Evolutionary conservation across 1,139 yeast species (phyloP), one percentile per base, ranked within the genome.

Genomic region (Yamadazyma kanchanaburiensis): DNA sequence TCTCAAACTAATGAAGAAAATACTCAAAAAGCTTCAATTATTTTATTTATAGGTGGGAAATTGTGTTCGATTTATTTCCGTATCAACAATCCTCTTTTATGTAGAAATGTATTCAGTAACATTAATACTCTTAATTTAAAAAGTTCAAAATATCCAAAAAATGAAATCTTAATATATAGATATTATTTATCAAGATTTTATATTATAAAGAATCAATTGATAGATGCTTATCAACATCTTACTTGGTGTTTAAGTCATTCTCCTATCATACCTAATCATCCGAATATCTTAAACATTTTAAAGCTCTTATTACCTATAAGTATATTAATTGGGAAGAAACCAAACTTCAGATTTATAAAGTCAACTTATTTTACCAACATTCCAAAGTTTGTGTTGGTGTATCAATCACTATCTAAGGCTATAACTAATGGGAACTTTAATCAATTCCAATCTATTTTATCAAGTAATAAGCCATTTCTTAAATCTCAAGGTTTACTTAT

Each of bases 81-180:
- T 31, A 66, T 82, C 22, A 74, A 67, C 26, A 80, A 77, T 28
- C 87, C 89, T 3, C 60, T 79, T 32, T 61, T 82, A 9, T 83
- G 94, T 51, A 76, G 83, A 19, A 83, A 82, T 47, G 83, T 85
- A 26, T 82, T 83, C 52, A 73, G 86, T 24, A 84, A 83, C 49
- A 74, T 84, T 62, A 80, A 77, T 42, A 77, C 78, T 18, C 73
- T 86, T 13, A 60, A 66, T 21, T 57, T 80, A 27, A 35, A 30
- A 10, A 22, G 32, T 6, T 15, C 19, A 5, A 53, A 50, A 24
- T 67, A 79, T 40, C 46, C 58, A 2, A 45, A 51, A 9, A 79
- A 74, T 35, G 61, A 75, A 4, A 54, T 58, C 25, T 55, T 74
- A 2, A 79, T 80, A 38, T 84, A 80, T 51, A 59, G 91, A 31